Evolutionary conservation across 805 yeast genomes (phyloP).

Genomic region (Maudiozyma bulderi): DNA sequence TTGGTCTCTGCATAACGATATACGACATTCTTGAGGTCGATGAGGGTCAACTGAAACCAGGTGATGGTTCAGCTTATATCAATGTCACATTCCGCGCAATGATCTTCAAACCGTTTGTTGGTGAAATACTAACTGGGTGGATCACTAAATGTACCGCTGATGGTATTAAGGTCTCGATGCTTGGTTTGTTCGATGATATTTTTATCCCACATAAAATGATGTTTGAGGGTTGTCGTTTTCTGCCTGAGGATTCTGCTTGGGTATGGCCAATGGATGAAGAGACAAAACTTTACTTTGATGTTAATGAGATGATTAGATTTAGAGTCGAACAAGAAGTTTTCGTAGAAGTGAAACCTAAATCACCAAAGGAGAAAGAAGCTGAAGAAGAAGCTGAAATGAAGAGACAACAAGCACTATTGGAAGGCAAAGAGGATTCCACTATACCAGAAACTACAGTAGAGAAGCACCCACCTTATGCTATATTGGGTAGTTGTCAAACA

Average conservation of each 20-base stretch:
- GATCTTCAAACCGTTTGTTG: conserved; percentile 88
- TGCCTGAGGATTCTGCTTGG: conserved; percentile 84
- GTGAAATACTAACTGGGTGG: conserved; percentile 90
- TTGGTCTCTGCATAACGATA: conserved; percentile 76
- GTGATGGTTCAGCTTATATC: conserved; percentile 84
- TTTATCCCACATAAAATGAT: conserved; percentile 76
- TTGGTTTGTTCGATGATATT: conserved; percentile 87
- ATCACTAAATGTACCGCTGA: conserved; percentile 79
- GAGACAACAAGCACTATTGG: conserved; percentile 1
- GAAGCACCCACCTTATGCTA: conserved; percentile 69
- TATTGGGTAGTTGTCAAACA: conserved; percentile 83
- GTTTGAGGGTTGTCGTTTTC: conserved; percentile 65
- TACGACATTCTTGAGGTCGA: conserved; percentile 77
- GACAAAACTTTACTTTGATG: conserved; percentile 70
- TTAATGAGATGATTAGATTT: conserved; percentile 84
- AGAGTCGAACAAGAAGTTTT: conserved; percentile 85
- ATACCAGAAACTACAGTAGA: conserved; percentile 18
- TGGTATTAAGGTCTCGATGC: conserved; percentile 57
- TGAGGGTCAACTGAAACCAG: conserved; percentile 86
- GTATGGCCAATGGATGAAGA: conserved; percentile 75
- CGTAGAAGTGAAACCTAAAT: conserved; percentile 70
- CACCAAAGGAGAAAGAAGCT: conserved; percentile 45
- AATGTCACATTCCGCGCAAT: conserved; percentile 65
- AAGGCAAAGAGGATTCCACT: neutral
- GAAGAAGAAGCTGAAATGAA: conserved; percentile 24